Percentiles rank a stretch among this genome's conserved stretches.
Conservation (phyloP, 176 grass and related monocot genomes). For the Aegilops umbellulata region DNA sequence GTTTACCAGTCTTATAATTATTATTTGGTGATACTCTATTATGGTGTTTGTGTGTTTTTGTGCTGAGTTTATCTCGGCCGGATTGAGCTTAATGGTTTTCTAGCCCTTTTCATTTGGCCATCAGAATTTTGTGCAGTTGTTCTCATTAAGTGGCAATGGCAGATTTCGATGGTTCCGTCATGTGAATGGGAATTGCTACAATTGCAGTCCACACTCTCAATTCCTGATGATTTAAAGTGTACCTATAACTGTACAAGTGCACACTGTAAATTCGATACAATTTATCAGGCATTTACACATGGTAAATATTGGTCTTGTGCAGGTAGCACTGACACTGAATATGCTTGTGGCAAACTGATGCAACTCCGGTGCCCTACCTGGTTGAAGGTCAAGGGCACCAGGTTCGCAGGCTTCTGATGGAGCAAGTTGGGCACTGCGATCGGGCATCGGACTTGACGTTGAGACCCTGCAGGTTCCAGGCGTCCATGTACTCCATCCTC, state of each 20-base stretch:
- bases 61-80: background rate
- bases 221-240: background rate
- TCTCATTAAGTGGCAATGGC: background rate
- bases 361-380: background rate
- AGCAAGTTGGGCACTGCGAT: constrained; percentile 55
- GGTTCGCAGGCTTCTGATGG: constrained; percentile 62
- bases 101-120: background rate
- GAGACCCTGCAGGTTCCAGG: constrained; percentile 54
- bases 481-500: constrained; percentile 81
- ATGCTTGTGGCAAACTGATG: background rate
- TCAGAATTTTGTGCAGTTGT: background rate
- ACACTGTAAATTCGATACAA: background rate
- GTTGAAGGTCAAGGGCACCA: constrained; percentile 43
- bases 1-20: background rate
- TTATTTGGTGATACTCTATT: constrained; percentile 1
- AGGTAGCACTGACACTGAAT: background rate
- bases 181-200: background rate
- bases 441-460: constrained; percentile 36
- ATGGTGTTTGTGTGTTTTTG: background rate
- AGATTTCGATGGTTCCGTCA: background rate
- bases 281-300: background rate
- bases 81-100: background rate
- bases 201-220: background rate
- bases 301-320: background rate
- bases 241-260: constrained; percentile 23